Base-by-base conservation (phyloP, 1,139 yeast species). In the Saccharomycopsis hybrid region DNA sequence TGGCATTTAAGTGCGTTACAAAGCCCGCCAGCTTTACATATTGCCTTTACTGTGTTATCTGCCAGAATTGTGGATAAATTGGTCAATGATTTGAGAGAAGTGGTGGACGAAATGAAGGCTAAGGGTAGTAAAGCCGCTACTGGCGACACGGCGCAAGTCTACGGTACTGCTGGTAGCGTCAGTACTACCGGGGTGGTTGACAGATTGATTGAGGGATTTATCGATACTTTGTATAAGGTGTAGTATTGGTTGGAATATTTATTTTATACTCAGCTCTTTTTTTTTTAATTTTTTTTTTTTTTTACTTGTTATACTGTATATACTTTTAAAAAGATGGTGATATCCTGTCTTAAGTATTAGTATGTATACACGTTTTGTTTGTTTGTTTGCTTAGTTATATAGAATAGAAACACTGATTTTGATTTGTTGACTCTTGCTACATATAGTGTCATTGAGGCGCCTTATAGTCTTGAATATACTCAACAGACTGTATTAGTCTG, bases 131-230 rank as follows among this genome's bases (percentile, higher is more conserved):
- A 55, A 1, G 59, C 65, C 1, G 58, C 63, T 5, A 58, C 65
- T 45, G 65, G 70, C 18, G 73, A 74, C 35, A 87, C 95, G 2
- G 92, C 96, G 25, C 95, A 94, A 1, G 64, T 92, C 49, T 92
- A 92, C 62, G 97, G 98, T 57, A 95, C 90, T 46, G 97, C 97
- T 0, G 97, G 96, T 4, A 85, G 92, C 60, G 78, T 92, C 35
- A 71, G 77, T 53, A 87, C 97, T 0, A 76, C 81, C 0, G 94
- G 95, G 1, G 81, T 92, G n/a, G 96, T 90, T 3, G 95, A 85
- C 55, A 72, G 76, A 52, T 66, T 90, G 29, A 84, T 90, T 46
- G 83, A 78, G 29, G 92, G 85, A 0, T 92, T 89, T 62, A 68
- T 90, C 46, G 96, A 92, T 64, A 74, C 87, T 11, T 63, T 92